A percentile compares a stretch with the other conserved stretches of the same genome.
phyloP scores from a whole-genome alignment of 495 filamentous ascomycete species.

The Parachaetomium inaequale region DNA sequence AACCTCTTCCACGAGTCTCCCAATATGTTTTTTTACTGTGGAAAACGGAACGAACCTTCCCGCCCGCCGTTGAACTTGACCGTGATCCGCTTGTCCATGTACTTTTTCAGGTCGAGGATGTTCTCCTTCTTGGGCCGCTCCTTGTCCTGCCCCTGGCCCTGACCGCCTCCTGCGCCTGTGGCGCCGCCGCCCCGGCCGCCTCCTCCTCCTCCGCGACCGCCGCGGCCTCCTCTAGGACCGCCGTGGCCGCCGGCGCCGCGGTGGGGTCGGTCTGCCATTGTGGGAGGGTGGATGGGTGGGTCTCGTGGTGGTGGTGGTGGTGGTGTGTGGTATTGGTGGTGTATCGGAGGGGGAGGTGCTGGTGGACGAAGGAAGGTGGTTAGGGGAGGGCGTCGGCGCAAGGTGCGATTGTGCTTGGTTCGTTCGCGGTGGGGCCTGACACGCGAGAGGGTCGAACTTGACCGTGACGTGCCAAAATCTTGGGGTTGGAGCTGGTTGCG shows the following conservation, averaged over 20 bases:
- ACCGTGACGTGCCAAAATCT: neutral
- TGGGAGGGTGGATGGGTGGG: neutral
- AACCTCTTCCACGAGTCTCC: no score
- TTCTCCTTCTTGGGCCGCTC: constrained; percentile 94
- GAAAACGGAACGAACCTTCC: constrained; percentile 62
- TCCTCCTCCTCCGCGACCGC: constrained; percentile 36
- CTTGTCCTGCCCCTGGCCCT: constrained; percentile 37
- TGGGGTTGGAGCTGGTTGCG: neutral
- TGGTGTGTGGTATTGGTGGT: neutral
- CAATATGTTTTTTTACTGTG: no score
- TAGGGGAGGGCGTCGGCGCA: no score
- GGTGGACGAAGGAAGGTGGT: no score
- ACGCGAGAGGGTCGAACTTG: neutral
- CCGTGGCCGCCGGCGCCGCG: constrained; percentile 35
- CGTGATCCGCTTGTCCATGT: constrained; percentile 89
- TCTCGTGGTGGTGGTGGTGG: neutral
- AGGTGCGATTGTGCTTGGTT: neutral
- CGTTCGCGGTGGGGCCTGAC: neutral
- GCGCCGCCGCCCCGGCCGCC: constrained; percentile 50
- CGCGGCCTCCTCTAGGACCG: constrained; percentile 11
- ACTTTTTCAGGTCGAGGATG: constrained; percentile 90
- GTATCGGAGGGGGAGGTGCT: neutral
- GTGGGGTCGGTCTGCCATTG: constrained; percentile 55
- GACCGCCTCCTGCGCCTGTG: constrained; percentile 35
- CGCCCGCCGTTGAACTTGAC: constrained; percentile 96